Conservation (phyloP, 208 protist genomes). For the Spongospora subterranea region DNA sequence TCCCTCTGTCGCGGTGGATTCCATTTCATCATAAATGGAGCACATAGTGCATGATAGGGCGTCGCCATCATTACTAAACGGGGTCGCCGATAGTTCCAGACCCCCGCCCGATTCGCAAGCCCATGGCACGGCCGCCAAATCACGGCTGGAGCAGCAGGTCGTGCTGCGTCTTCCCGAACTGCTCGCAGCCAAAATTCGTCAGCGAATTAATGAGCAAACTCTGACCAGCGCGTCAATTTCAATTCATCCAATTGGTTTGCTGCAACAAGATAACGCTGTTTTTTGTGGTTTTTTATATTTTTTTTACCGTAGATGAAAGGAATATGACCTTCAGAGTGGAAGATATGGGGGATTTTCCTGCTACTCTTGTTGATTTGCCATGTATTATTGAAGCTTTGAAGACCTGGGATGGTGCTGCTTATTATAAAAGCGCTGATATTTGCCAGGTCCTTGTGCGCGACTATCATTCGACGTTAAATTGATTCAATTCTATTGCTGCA, state of each 20-base stretch:
- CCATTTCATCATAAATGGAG: too few relatives aligned
- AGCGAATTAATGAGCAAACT: slow-evolving; percentile 3
- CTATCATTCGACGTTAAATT: background rate
- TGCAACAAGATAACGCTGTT: background rate
- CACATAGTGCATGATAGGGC: too few relatives aligned
- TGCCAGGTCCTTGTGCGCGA: background rate
- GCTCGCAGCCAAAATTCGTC: background rate
- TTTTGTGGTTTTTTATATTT: background rate
- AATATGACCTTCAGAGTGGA: slow-evolving; percentile 11
- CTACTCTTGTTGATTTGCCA: slow-evolving; percentile 11
- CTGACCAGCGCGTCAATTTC: slow-evolving; percentile 30
- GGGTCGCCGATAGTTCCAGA: too few relatives aligned
- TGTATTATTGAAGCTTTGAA: slow-evolving; percentile 53
- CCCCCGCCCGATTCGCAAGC: background rate
- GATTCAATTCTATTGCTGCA: background rate
- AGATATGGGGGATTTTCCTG: slow-evolving; percentile 42
- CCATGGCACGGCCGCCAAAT: background rate
- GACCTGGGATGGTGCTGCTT: slow-evolving; percentile 53
- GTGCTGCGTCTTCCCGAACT: slow-evolving; percentile 23
- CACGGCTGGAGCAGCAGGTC: slow-evolving; percentile 20
- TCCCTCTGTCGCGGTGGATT: too few relatives aligned
- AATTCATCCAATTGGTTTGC: slow-evolving; percentile 27
- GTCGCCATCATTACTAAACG: too few relatives aligned
- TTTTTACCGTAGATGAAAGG: background rate
- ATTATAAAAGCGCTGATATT: slow-evolving; percentile 51